phyloP scores from a whole-genome alignment of 1,284 basidiomycete species.

The Ustilago esculenta region DNA sequence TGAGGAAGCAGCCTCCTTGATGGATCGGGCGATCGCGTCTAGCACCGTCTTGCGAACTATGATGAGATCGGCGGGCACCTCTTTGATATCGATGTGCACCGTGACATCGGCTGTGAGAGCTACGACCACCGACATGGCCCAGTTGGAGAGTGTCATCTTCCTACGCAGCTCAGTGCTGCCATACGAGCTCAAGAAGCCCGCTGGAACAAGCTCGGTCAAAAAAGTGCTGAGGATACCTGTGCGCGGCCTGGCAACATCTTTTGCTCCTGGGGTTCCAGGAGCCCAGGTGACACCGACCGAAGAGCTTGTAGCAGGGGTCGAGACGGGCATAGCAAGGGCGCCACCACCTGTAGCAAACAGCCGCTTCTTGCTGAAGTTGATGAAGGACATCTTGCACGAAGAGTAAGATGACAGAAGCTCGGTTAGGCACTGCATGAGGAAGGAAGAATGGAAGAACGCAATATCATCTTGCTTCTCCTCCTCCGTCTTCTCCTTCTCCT shows the following conservation, averaged over 20 bases:
- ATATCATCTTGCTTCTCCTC: constrained; percentile 45
- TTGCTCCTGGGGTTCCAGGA: constrained; percentile 37
- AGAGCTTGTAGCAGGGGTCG: constrained; percentile 77
- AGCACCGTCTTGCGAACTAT: constrained; percentile 87
- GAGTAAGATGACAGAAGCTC: constrained; percentile 94
- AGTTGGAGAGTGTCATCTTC: constrained; percentile 69
- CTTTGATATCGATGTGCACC: constrained; percentile 75
- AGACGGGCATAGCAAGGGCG: constrained; percentile 71
- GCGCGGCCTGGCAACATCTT: constrained; percentile 18
- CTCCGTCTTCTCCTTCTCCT: constrained; percentile 19
- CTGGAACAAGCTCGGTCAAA: constrained; percentile 63
- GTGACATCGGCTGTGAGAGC: constrained; percentile 87
- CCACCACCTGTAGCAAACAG: constrained; percentile 69
- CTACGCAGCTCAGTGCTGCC: constrained; percentile 61
- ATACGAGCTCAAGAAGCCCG: constrained; percentile 60
- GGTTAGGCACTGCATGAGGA: constrained; percentile 89
- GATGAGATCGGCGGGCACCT: constrained; percentile 76
- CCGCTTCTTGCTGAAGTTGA: constrained; percentile 76
- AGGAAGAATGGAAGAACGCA: constrained; percentile 77
- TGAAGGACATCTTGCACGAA: constrained; percentile 85
- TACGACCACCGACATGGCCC: constrained; percentile 90
- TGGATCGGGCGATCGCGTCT: constrained; percentile 83
- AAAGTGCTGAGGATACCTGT: constrained; percentile 55
- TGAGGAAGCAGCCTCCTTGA: constrained; percentile 79
- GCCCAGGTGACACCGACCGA: constrained; percentile 79